Conservation (phyloP, 176 grass and related monocot genomes). For the Cocos nucifera region DNA sequence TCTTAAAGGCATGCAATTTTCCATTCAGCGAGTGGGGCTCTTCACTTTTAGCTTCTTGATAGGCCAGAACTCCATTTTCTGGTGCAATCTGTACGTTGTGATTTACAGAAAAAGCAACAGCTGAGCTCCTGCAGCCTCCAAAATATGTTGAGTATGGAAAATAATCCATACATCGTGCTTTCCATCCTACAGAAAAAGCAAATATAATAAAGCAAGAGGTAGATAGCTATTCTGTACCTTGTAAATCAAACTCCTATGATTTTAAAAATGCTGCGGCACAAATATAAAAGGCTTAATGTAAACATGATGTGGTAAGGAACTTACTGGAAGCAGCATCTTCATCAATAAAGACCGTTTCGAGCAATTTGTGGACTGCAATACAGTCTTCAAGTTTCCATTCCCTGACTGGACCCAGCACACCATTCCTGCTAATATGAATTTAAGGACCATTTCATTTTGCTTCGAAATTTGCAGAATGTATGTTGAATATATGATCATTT, state of each 20-base stretch:
- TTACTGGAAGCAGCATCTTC: constrained; percentile 61
- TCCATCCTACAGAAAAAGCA: constrained; percentile 63
- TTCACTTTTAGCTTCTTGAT: constrained; percentile 21
- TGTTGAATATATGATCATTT: too few species aligned
- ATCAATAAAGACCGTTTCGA: constrained; percentile 54
- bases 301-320: constrained; percentile 11
- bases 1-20: constrained; percentile 37
- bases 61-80: constrained; percentile 69
- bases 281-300: too few species aligned
- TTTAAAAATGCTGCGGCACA: too few species aligned
- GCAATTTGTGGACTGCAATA: constrained; percentile 78
- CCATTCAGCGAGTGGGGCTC: constrained; percentile 39
- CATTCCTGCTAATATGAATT: constrained; percentile 31
- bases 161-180: constrained; percentile 58
- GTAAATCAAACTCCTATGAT: too few species aligned
- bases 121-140: constrained; percentile 50
- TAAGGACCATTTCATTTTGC: constrained; percentile 4
- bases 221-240: too few species aligned
- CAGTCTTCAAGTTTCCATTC: constrained; percentile 79
- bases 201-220: constrained; percentile 15
- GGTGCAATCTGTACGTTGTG: constrained; percentile 29
- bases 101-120: constrained; percentile 26
- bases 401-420: constrained; percentile 41
- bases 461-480: not conserved
- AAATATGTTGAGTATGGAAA: constrained; percentile 86